phyloP scores from a whole-genome alignment of 2,329 filamentous ascomycete genomes.

The Ciborinia camelliae region DNA sequence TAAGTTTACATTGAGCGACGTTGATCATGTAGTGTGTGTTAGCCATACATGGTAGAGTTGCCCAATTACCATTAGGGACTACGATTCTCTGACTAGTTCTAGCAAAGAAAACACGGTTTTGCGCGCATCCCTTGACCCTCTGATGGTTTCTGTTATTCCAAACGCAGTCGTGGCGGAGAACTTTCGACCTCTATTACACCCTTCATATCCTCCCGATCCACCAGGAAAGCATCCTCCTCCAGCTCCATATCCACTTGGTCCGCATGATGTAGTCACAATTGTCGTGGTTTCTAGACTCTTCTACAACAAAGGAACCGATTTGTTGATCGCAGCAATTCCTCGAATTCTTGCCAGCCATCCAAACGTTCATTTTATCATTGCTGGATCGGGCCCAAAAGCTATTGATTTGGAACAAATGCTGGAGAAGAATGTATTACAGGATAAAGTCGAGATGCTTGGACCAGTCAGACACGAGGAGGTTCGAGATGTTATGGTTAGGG shows the following conservation, averaged over 20 bases:
- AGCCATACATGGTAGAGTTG: slow-evolving; percentile 84
- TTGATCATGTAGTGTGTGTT: slow-evolving; percentile 97
- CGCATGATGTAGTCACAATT: slow-evolving; percentile 87
- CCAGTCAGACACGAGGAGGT: slow-evolving; percentile 94
- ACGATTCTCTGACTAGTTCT: slow-evolving; percentile 27
- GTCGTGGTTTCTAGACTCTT: slow-evolving; percentile 96
- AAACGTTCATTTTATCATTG: slow-evolving; percentile 95
- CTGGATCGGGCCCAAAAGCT: slow-evolving; percentile 90
- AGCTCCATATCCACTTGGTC: slow-evolving; percentile 65
- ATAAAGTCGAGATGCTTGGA: slow-evolving; percentile 88
- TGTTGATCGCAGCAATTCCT: slow-evolving; percentile 93
- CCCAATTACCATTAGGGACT: background rate
- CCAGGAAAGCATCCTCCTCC: slow-evolving; percentile 40
- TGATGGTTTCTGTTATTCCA: slow-evolving; percentile 97
- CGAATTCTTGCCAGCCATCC: slow-evolving; percentile 85
- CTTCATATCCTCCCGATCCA: slow-evolving; percentile 43
- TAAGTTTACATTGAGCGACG: slow-evolving; percentile 93
- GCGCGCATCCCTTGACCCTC: slow-evolving; percentile 85
- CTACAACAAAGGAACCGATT: slow-evolving; percentile 97
- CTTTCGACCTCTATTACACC: slow-evolving; percentile 69
- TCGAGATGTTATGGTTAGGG: slow-evolving; percentile 93
- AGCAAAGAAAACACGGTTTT: slow-evolving; percentile 98
- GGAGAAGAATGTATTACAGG: slow-evolving; percentile 89
- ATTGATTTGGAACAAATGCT: slow-evolving; percentile 99
- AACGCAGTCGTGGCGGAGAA: slow-evolving; percentile 97